Percentiles rank a stretch among this genome's conserved stretches.
These are phyloP conservation scores for Barnettozyma hawaiiensis DNA, from an alignment of 1,139 yeast species.

Conservation along the genomic window DNA sequence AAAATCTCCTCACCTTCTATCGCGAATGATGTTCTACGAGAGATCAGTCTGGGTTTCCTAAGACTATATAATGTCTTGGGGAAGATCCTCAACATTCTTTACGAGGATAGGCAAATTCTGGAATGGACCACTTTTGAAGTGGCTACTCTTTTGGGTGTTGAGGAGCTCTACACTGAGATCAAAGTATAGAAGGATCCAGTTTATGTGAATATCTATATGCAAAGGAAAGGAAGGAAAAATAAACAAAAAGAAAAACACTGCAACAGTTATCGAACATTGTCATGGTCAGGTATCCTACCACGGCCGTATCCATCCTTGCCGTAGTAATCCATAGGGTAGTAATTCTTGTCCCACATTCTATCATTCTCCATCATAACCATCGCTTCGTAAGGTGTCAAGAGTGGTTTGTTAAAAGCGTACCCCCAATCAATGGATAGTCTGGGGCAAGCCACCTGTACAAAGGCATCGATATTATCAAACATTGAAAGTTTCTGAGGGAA, in stretches of 20 bases:
- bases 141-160: slow-evolving; percentile 61
- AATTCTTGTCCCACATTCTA: slow-evolving; percentile 54
- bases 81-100: slow-evolving; percentile 33
- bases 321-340: slow-evolving; percentile 96
- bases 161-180: slow-evolving; percentile 21
- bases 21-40: slow-evolving; percentile 48
- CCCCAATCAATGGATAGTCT: slow-evolving; percentile 98
- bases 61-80: slow-evolving; percentile 51
- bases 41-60: slow-evolving; percentile 44
- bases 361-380: slow-evolving; percentile 83
- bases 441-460: slow-evolving; percentile 98
- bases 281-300: slow-evolving; percentile 57
- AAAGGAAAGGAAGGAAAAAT: too few species aligned
- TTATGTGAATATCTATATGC: neutral
- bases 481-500: slow-evolving; percentile 91
- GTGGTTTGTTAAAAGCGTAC: slow-evolving; percentile 88
- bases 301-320: slow-evolving; percentile 90
- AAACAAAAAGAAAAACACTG: neutral
- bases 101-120: slow-evolving; percentile 31
- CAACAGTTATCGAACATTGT: slow-evolving; percentile 17
- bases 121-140: slow-evolving; percentile 55
- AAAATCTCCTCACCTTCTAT: slow-evolving; percentile 59
- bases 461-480: slow-evolving; percentile 91
- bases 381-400: slow-evolving; percentile 93
- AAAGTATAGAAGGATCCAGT: neutral